A percentile compares a stretch with the other conserved stretches of the same genome.
Evolutionary conservation across 129 eudicot species (phyloP).

Genomic region (Artemisia annua): DNA sequence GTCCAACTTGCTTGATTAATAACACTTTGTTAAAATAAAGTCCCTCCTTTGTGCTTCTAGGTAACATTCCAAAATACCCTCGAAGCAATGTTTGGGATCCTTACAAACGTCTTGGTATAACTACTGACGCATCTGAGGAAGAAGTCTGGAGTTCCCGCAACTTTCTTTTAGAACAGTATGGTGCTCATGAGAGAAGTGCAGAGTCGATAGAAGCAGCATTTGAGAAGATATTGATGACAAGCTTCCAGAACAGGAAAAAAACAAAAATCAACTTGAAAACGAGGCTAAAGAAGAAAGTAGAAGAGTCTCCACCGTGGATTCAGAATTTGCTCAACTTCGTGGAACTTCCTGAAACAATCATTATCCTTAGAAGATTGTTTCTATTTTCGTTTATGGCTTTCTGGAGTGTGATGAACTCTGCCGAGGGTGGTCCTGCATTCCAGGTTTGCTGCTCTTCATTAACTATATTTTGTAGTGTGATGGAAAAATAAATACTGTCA

Average conservation of each 20-base stretch:
- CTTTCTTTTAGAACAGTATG: slow-evolving; percentile 75
- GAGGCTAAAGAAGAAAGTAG: slow-evolving; percentile 81
- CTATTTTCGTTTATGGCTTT: slow-evolving; percentile 83
- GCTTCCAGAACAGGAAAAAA: slow-evolving; percentile 69
- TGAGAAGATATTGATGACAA: slow-evolving; percentile 78
- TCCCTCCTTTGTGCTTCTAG: slow-evolving; percentile 30
- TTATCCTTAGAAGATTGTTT: slow-evolving; percentile 78
- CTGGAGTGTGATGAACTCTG: slow-evolving; percentile 93
- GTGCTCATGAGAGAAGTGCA: slow-evolving; percentile 78
- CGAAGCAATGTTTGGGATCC: slow-evolving; percentile 89
- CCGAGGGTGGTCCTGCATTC: slow-evolving; percentile 95
- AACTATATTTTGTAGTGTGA: neutral
- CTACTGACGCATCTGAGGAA: slow-evolving; percentile 82
- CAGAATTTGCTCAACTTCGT: slow-evolving; percentile 65
- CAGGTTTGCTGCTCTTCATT: slow-evolving; percentile 60
- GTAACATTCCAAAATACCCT: slow-evolving; percentile 64
- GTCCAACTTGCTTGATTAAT: neutral
- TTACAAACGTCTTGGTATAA: slow-evolving; percentile 86
- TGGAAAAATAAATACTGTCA: neutral
- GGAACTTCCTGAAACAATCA: slow-evolving; percentile 74
- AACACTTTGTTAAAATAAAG: too few species aligned
- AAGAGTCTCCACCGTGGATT: slow-evolving; percentile 97
- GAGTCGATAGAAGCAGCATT: slow-evolving; percentile 96
- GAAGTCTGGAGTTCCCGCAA: slow-evolving; percentile 95
- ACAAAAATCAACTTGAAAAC: slow-evolving; percentile 87